Evolutionary conservation across 768 basidiomycete genomes (phyloP).

Genomic region (Mycena polygramma): DNA sequence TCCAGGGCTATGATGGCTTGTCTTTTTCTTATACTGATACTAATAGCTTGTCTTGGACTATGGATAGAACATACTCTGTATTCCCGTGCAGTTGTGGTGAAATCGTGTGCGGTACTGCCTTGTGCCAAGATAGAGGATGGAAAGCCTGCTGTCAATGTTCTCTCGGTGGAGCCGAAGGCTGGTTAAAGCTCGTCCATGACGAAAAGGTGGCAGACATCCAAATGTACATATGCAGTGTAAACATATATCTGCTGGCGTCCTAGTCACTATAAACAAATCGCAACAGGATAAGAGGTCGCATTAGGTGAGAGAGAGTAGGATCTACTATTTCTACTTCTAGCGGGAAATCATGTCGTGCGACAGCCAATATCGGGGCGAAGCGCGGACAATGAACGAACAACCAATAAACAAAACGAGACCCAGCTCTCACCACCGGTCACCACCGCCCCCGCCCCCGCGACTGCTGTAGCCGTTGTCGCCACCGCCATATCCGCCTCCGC

Average conservation of each 20-base stretch:
- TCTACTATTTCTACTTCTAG: conserved; percentile 30
- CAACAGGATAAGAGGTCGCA: conserved; percentile 21
- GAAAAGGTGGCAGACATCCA: no score
- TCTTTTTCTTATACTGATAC: background rate
- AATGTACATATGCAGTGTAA: no score
- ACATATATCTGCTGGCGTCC: no score
- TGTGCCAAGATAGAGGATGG: background rate
- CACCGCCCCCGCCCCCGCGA: conserved; percentile 42
- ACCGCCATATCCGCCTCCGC: conserved; percentile 58
- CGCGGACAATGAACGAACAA: conserved; percentile 23
- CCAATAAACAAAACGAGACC: conserved; percentile 1
- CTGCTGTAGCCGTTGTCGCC: conserved; percentile 58
- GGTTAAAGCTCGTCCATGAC: no score
- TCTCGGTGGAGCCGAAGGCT: no score
- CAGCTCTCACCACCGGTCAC: conserved; percentile 45
- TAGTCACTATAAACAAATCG: no score
- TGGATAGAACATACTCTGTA: conserved; percentile 12
- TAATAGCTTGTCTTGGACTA: conserved; percentile 8
- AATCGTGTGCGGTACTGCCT: no score
- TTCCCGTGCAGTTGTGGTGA: no score
- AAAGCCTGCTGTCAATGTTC: no score
- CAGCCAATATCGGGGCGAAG: conserved; percentile 29
- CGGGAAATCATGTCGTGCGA: conserved; percentile 32
- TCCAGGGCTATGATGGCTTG: conserved; percentile 24
- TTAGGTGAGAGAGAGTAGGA: conserved; percentile 23